phyloP scores from a whole-genome alignment of 1,284 basidiomycete genomes.

The Coniferiporia weirii region DNA sequence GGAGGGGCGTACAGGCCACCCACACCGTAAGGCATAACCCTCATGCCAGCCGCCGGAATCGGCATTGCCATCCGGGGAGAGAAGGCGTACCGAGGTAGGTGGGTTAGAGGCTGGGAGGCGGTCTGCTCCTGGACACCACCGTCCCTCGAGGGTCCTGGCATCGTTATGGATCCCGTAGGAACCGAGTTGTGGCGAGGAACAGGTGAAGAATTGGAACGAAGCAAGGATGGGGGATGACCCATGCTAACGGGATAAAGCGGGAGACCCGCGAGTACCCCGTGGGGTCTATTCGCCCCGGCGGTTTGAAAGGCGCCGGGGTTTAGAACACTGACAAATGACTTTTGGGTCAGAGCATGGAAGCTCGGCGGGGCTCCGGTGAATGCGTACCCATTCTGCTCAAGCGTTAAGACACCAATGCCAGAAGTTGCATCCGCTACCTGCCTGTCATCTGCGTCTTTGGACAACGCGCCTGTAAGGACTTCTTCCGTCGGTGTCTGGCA shows the following conservation, averaged over 20 bases:
- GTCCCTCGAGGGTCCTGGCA: background rate
- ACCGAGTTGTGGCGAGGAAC: background rate
- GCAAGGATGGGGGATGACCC: background rate
- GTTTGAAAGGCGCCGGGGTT: conserved; percentile 5
- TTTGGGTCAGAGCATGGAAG: background rate
- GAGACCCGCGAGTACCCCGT: conserved; percentile 4
- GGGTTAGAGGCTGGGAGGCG: background rate
- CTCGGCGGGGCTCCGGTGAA: background rate
- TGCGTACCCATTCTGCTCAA: conserved; percentile 8
- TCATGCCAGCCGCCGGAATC: background rate
- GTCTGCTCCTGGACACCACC: background rate
- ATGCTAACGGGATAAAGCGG: background rate
- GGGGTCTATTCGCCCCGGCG: background rate
- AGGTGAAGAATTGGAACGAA: background rate
- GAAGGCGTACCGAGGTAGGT: background rate
- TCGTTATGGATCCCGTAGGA: background rate
- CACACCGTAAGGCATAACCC: background rate
- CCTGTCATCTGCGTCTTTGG: conserved; percentile 1
- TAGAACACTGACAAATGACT: conserved; percentile 5
- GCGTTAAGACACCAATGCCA: conserved; percentile 7
- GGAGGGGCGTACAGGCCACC: background rate
- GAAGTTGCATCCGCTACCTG: conserved; percentile 12
- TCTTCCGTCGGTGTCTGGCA: conserved; percentile 7
- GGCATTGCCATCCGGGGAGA: background rate
- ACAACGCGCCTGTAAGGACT: background rate